Percentiles rank a stretch among this genome's conserved stretches.
Conservation (phyloP, 805 yeast species). For the Barnettozyma populi region DNA sequence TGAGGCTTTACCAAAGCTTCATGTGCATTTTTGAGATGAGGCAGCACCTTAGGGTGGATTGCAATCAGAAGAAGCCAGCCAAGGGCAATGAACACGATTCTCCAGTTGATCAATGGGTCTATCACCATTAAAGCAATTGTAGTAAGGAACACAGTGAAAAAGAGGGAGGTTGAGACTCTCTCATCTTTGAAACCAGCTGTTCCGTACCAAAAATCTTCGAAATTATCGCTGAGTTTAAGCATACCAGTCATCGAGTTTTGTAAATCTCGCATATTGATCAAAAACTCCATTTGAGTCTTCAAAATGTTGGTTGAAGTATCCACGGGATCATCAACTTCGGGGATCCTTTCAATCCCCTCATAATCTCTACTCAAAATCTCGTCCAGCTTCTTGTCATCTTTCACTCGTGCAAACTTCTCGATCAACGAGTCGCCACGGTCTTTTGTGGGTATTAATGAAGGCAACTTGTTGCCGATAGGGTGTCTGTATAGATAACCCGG, state of each 20-base stretch:
- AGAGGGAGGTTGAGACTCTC: constrained; percentile 54
- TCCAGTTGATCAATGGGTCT: constrained; percentile 60
- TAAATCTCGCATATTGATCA: constrained; percentile 64
- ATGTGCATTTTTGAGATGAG: constrained; percentile 22
- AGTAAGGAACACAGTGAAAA: constrained; percentile 34
- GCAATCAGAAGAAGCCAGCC: constrained; percentile 52
- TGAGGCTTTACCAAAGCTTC: constrained; percentile 20
- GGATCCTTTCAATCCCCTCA: constrained; percentile 14
- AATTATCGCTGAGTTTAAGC: constrained; percentile 41
- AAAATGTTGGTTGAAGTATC: constrained; percentile 19
- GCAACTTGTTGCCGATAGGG: constrained; percentile 45
- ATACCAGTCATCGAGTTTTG: constrained; percentile 59
- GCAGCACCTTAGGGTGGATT: constrained; percentile 54
- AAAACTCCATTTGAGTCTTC: constrained; percentile 35
- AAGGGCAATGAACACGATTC: constrained; percentile 43
- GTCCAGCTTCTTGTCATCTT: constrained; percentile 20
- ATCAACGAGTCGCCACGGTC: constrained; percentile 51
- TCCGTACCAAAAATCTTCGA: constrained; percentile 53
- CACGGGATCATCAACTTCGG: constrained; percentile 22
- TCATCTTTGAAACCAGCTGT: constrained; percentile 72
- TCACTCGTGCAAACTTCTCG: constrained; percentile 32
- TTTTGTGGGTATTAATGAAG: constrained; percentile 30
- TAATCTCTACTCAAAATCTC: constrained; percentile 8
- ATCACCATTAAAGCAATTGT: constrained; percentile 38
- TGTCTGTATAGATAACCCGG: constrained; percentile 70